Conservation (phyloP, 805 yeast genomes). For the Wickerhamomyces subpelliculosus region DNA sequence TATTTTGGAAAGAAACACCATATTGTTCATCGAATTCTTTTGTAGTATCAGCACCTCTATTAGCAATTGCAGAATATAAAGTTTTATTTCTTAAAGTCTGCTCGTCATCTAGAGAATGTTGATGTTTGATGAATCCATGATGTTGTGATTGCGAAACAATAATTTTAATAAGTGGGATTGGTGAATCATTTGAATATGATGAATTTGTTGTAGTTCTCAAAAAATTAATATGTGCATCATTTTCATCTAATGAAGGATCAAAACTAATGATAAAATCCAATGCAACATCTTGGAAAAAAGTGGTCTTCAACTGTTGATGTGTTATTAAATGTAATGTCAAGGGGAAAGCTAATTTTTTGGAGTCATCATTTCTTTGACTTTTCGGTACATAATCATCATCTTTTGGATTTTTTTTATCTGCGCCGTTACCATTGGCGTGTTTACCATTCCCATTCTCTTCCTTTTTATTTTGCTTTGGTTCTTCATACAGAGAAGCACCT, state of each 20-base stretch:
- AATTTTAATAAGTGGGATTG: constrained; percentile 40
- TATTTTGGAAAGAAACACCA: constrained; percentile 6
- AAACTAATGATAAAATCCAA: constrained; percentile 42
- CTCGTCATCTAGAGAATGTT: constrained; percentile 9
- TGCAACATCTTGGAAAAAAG: constrained; percentile 25
- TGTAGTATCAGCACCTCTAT: constrained; percentile 5
- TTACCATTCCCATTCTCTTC: constrained; percentile 13
- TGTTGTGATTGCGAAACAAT: constrained; percentile 39
- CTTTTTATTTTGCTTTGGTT: no score
- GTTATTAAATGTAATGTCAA: constrained; percentile 36
- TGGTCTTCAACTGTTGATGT: constrained; percentile 34
- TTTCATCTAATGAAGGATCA: constrained; percentile 33
- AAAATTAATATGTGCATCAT: constrained; percentile 23
- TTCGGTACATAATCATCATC: constrained; percentile 16
- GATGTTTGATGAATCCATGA: constrained; percentile 26
- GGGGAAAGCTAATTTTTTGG: constrained; percentile 9
- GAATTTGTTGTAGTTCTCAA: constrained; percentile 16
- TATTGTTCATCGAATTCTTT: constrained; percentile 14
- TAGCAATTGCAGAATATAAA: constrained; percentile 21
- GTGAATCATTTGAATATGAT: constrained; percentile 6
- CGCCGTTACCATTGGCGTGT: no score
- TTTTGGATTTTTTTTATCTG: constrained; percentile 20
- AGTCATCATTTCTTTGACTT: constrained; percentile 6
- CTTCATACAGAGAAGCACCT: constrained; percentile 35
- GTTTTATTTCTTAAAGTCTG: constrained; percentile 19